Evolutionary conservation across 169 alveolate genomes (phyloP).

Genomic region (Cryptosporidium xiaoi): DNA sequence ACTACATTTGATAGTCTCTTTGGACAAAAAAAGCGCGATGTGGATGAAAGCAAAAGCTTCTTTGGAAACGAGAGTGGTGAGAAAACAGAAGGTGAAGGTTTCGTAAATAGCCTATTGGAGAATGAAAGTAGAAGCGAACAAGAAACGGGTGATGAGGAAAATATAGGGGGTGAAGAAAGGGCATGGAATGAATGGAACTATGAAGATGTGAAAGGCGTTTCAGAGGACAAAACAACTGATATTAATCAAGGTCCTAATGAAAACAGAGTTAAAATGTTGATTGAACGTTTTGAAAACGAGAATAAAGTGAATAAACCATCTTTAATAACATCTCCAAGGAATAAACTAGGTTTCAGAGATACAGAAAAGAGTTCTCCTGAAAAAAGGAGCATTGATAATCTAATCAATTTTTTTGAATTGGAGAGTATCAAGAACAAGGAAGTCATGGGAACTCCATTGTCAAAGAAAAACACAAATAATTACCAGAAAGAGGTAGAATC

Average conservation of each 20-base stretch:
- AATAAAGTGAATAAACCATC: no score
- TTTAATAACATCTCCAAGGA: slow-evolving; percentile 2
- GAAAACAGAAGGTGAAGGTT: no score
- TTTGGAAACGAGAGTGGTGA: no score
- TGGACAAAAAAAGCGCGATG: no score
- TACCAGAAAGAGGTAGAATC: no score
- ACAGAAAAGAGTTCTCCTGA: slow-evolving; percentile 1
- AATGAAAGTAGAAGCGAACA: neutral
- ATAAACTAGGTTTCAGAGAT: slow-evolving; percentile 14
- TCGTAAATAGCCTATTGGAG: neutral
- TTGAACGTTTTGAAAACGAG: slow-evolving; percentile 31
- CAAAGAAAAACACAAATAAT: no score
- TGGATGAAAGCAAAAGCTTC: no score
- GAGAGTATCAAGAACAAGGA: slow-evolving; percentile 30
- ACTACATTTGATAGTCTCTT: no score
- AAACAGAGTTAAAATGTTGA: slow-evolving; percentile 44
- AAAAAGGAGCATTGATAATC: slow-evolving; percentile 14
- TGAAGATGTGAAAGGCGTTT: neutral
- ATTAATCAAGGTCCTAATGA: neutral
- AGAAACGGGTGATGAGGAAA: neutral
- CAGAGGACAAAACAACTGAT: neutral
- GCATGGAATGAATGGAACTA: neutral
- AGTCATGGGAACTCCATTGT: neutral
- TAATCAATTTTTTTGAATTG: slow-evolving; percentile 38
- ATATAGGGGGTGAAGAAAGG: neutral